These are phyloP conservation scores for Pseudogymnoascus verrucosus DNA, from an alignment of 2,329 filamentous ascomycete species.

Conservation along the genomic window DNA sequence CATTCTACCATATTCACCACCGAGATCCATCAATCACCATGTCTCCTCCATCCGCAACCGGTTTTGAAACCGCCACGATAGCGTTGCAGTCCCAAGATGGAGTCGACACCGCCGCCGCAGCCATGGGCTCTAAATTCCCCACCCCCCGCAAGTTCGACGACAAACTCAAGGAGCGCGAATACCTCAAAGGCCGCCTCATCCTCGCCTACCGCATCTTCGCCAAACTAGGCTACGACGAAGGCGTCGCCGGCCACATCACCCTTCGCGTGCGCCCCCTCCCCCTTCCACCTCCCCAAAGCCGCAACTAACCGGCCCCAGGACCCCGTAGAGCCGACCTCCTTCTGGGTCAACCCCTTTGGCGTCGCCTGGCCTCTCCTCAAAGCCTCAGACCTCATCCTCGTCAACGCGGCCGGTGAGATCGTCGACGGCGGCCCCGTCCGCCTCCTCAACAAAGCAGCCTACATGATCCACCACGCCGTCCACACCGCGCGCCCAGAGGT, in stretches of 20 bases:
- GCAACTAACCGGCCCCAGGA: constrained; percentile 19
- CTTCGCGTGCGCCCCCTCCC: constrained; percentile 23
- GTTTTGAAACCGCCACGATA: neutral
- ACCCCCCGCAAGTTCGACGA: constrained; percentile 22
- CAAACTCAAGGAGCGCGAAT: constrained; percentile 29
- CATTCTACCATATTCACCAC: neutral
- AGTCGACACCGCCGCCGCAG: neutral
- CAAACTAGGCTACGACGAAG: constrained; percentile 38
- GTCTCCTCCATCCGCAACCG: constrained; percentile 3
- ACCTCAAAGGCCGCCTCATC: constrained; percentile 36
- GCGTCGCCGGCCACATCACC: constrained; percentile 40
- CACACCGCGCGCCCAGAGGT: constrained; percentile 52
- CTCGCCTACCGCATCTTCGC: constrained; percentile 42
- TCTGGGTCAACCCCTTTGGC: constrained; percentile 30
- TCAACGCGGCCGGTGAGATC: constrained; percentile 52
- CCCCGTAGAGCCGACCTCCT: constrained; percentile 27
- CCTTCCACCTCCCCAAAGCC: neutral
- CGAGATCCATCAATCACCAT: neutral
- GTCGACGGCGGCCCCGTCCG: constrained; percentile 48
- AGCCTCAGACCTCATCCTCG: constrained; percentile 58
- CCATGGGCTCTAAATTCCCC: neutral
- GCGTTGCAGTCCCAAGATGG: neutral
- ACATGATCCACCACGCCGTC: constrained; percentile 53
- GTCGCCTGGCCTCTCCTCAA: constrained; percentile 40
- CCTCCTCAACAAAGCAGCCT: constrained; percentile 34